A percentile compares a stretch with the other conserved stretches of the same genome.
phyloP scores from a whole-genome alignment of 2,329 filamentous ascomycete genomes.

The Sclerotiophoma versabilis region DNA sequence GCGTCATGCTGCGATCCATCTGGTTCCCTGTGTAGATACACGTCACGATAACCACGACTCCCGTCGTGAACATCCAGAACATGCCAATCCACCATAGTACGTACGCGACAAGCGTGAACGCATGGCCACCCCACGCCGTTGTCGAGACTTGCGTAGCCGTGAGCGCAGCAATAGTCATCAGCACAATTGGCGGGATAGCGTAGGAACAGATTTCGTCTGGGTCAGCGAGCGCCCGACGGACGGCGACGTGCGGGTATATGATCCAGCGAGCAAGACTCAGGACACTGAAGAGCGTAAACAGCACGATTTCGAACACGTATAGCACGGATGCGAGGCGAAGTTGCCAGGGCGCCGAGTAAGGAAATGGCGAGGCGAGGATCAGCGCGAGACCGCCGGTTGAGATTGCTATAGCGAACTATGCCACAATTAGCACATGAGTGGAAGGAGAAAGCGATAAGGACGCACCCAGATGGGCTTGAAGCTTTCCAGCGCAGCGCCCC shows the following conservation, averaged over 20 bases:
- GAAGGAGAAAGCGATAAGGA: neutral
- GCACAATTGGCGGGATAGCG: conserved; percentile 11
- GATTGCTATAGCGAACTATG: conserved; percentile 9
- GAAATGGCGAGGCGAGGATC: conserved; percentile 11
- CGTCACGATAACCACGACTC: conserved; percentile 6
- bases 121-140: conserved; percentile 6
- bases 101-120: conserved; percentile 11
- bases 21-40: conserved; percentile 15
- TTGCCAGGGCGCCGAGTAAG: conserved; percentile 12
- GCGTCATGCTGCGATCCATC: conserved; percentile 13
- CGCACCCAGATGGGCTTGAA: conserved; percentile 16
- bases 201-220: conserved; percentile 14
- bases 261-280: conserved; percentile 4
- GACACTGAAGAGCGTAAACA: neutral
- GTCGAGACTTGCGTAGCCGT: conserved; percentile 9
- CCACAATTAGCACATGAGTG: neutral
- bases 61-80: conserved; percentile 12
- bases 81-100: conserved; percentile 14
- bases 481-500: conserved; percentile 11
- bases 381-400: conserved; percentile 11
- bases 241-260: conserved; percentile 10
- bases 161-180: conserved; percentile 10
- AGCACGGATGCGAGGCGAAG: conserved; percentile 8
- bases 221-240: conserved; percentile 6
- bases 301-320: conserved; percentile 7